phyloP scores from a whole-genome alignment of 208 protist genomes.

The Vickermania spadyakhi region DNA sequence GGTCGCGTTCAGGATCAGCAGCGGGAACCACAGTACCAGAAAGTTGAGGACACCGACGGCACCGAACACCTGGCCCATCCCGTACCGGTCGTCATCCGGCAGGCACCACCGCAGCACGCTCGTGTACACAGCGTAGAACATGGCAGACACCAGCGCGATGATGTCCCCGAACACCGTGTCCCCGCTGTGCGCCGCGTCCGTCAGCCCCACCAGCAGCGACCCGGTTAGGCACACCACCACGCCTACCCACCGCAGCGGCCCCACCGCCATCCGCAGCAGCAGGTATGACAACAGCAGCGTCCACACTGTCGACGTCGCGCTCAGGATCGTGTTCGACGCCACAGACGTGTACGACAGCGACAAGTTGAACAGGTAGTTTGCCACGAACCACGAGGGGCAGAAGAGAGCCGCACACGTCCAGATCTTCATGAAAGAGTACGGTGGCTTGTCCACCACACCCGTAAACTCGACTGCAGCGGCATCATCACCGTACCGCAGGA shows the following conservation, averaged over 20 bases:
- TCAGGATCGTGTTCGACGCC: conserved; percentile 84
- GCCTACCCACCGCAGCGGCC: conserved; percentile 33
- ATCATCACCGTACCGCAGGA: not conserved
- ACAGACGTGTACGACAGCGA: conserved; percentile 82
- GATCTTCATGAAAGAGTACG: conserved; percentile 59
- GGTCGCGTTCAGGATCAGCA: conserved; percentile 42
- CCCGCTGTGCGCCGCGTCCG: conserved; percentile 5
- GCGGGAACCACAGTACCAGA: conserved; percentile 56
- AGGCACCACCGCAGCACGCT: conserved; percentile 60
- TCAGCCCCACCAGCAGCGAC: conserved; percentile 54
- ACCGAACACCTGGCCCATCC: conserved; percentile 87
- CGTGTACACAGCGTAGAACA: conserved; percentile 87
- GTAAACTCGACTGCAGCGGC: not conserved
- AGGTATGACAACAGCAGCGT: conserved; percentile 76
- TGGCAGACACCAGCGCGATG: conserved; percentile 64
- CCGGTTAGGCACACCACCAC: conserved; percentile 63
- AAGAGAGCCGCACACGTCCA: conserved; percentile 67
- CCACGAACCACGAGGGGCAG: conserved; percentile 84
- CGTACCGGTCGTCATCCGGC: conserved; percentile 74
- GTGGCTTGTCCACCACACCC: conserved; percentile 20
- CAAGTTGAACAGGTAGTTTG: conserved; percentile 90
- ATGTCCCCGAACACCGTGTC: conserved; percentile 58
- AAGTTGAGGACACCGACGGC: conserved; percentile 76
- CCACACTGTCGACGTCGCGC: conserved; percentile 82
- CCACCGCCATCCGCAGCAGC: conserved; percentile 49